Evolutionary conservation across 148 eudicot species (phyloP).

Genomic region (Polygonum maritimum): DNA sequence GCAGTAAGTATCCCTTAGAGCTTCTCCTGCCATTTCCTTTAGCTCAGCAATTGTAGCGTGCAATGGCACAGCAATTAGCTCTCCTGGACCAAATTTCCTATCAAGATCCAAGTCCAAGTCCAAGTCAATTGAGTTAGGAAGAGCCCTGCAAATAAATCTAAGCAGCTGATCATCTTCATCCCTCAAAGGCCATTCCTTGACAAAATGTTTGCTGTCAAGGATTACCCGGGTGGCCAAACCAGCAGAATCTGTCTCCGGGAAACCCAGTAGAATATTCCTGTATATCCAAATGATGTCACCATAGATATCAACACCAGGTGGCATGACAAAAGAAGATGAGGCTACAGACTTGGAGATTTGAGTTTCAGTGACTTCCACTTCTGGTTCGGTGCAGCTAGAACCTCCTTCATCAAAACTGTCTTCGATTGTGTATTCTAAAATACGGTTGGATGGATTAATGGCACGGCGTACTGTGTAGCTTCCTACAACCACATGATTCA

Average conservation of each 20-base stretch:
- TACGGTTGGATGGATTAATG: slow-evolving; percentile 37
- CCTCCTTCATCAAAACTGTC: slow-evolving; percentile 18
- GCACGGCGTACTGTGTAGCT: slow-evolving; percentile 40
- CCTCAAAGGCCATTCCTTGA: slow-evolving; percentile 64
- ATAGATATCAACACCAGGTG: slow-evolving; percentile 32
- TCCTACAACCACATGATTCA: slow-evolving; percentile 69
- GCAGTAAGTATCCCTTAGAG: slow-evolving; percentile 71
- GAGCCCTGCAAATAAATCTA: slow-evolving; percentile 44
- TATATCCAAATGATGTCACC: slow-evolving; percentile 42
- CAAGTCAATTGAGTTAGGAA: slow-evolving; percentile 27
- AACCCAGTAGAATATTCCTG: slow-evolving; percentile 26
- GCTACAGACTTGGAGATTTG: neutral
- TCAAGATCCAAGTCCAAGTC: slow-evolving; percentile 18
- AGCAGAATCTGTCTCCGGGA: slow-evolving; percentile 22
- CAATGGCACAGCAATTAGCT: slow-evolving; percentile 44
- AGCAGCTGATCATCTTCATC: slow-evolving; percentile 50
- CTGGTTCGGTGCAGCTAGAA: neutral
- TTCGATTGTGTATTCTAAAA: slow-evolving; percentile 49
- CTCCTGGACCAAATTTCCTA: slow-evolving; percentile 27
- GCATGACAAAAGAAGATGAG: neutral
- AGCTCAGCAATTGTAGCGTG: slow-evolving; percentile 54
- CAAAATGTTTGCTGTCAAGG: slow-evolving; percentile 58
- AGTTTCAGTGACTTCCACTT: slow-evolving; percentile 13
- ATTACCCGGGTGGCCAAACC: slow-evolving; percentile 40
- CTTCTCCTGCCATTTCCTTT: slow-evolving; percentile 33